Evolutionary conservation across 306 rosid genomes (phyloP).

Genomic region (Clitoria ternatea): DNA sequence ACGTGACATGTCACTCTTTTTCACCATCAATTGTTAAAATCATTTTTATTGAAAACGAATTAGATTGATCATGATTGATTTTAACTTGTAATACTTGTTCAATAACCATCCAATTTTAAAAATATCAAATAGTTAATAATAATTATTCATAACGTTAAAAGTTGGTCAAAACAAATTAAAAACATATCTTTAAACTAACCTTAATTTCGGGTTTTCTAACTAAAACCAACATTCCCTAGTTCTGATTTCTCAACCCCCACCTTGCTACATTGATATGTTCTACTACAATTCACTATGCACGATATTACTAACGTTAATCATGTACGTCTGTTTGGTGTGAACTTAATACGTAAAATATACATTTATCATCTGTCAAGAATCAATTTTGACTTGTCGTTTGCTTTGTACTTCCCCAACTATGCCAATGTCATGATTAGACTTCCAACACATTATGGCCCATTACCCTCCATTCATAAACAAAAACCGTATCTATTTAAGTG

Average conservation of each 20-base stretch:
- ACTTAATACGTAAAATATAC: constrained; percentile 15
- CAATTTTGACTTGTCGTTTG: constrained; percentile 29
- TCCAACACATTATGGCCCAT: not conserved
- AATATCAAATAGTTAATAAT: too few species aligned
- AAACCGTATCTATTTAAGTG: not conserved
- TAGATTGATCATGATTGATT: too few species aligned
- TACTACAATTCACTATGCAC: not conserved
- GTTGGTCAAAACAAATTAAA: too few species aligned
- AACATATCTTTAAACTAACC: too few species aligned
- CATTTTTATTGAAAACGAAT: too few species aligned
- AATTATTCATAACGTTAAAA: too few species aligned
- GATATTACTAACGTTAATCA: constrained; percentile 29
- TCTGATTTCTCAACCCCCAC: not conserved
- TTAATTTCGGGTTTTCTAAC: too few species aligned
- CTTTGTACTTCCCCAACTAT: not conserved
- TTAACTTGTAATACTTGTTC: too few species aligned
- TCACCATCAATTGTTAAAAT: not conserved
- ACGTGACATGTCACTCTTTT: constrained; percentile 31
- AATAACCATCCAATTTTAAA: too few species aligned
- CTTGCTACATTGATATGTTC: not conserved
- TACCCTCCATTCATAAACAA: not conserved
- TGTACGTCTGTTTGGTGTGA: constrained; percentile 18
- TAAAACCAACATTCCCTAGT: too few species aligned
- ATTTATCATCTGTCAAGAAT: constrained; percentile 15
- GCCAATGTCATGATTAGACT: not conserved